phyloP scores from a whole-genome alignment of 805 yeast genomes.

The Lachancea dasiensis region DNA sequence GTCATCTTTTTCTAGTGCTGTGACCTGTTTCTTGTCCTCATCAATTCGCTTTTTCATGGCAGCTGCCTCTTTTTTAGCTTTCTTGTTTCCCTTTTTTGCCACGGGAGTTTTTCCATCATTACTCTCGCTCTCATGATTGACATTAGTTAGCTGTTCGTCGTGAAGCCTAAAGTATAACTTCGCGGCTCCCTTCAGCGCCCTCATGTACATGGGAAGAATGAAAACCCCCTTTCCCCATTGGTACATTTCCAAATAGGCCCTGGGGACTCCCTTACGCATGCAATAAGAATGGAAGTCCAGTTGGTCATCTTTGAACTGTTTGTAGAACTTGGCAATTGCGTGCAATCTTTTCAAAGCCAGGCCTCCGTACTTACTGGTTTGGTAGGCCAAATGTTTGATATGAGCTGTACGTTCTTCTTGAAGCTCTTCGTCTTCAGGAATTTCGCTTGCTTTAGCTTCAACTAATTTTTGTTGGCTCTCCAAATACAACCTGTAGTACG shows the following conservation, averaged over 20 bases:
- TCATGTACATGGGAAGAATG: slow-evolving; percentile 61
- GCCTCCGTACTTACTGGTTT: slow-evolving; percentile 48
- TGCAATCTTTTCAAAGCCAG: slow-evolving; percentile 73
- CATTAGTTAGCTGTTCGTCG: slow-evolving; percentile 15
- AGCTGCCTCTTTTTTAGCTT: slow-evolving; percentile 52
- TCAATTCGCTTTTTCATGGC: slow-evolving; percentile 46
- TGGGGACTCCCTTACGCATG: slow-evolving; percentile 82
- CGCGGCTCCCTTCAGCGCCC: slow-evolving; percentile 63
- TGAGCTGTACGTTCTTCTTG: slow-evolving; percentile 24
- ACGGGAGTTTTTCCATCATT: slow-evolving; percentile 10
- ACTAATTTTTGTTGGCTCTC: slow-evolving; percentile 20
- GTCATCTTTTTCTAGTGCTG: slow-evolving; percentile 41
- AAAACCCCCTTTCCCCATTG: slow-evolving; percentile 78
- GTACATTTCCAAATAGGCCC: slow-evolving; percentile 71
- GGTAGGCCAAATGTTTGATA: slow-evolving; percentile 38
- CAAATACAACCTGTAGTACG: slow-evolving; percentile 59
- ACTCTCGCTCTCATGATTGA: slow-evolving; percentile 8
- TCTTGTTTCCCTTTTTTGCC: slow-evolving; percentile 37
- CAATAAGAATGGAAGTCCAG: slow-evolving; percentile 92
- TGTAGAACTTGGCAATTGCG: slow-evolving; percentile 60
- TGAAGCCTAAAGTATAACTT: slow-evolving; percentile 43
- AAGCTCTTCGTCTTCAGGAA: slow-evolving; percentile 14
- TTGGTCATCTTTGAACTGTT: slow-evolving; percentile 75
- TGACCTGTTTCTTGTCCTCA: slow-evolving; percentile 41
- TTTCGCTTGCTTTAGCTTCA: slow-evolving; percentile 10